Base-by-base conservation (phyloP, 169 alveolate genomes). In the Babesia caballi region DNA sequence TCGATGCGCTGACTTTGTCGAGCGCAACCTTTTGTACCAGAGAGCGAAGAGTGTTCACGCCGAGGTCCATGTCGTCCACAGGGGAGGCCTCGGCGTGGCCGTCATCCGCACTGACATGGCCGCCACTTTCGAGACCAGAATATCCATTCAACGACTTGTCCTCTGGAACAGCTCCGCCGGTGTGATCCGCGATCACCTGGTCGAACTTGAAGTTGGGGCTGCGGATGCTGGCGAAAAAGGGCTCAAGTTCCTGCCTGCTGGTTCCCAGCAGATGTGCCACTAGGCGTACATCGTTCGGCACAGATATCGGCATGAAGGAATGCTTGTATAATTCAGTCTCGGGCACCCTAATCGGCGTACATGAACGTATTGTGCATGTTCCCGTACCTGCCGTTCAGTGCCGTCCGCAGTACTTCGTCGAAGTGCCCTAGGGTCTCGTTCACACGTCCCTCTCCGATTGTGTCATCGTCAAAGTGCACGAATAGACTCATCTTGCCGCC, bases 181-280 rank as follows among this genome's bases (percentile, higher is more conserved):
- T n/a, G n/a, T n/a, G n/a, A n/a, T n/a, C n/a, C n/a, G n/a, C n/a
- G n/a, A n/a, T n/a, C n/a, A n/a, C n/a, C n/a, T 30, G 11, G 53
- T 67, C 59, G 49, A 67, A 53, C 25, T 15, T 28, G 59, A 52
- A 53, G 14, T 28, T 4, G 4, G 38, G 44, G n/a, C 32, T 67
- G 35, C 56, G 38, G 6, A 41, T 50, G 32, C 32, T 36, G 4
- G 28, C 19, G 27, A 49, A 14, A 9, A 60, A 61, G 44, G 19
- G 12, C 3, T 27, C 51, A 19, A 72, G 46, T 49, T 44, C 11
- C 12, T 32, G 11, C 23, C 27, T 42, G 28, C 52, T 33, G 5
- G 52, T 78, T 21, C 83, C 83, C 51, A 72, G 68, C n/a, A 72
- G 59, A 23, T 72, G 76, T 19, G 51, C 54, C 25, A 46, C 19